Evolutionary conservation across 768 basidiomycete genomes (phyloP), one percentile per base, ranked within the genome.

Genomic region (Leccinum boreale): DNA sequence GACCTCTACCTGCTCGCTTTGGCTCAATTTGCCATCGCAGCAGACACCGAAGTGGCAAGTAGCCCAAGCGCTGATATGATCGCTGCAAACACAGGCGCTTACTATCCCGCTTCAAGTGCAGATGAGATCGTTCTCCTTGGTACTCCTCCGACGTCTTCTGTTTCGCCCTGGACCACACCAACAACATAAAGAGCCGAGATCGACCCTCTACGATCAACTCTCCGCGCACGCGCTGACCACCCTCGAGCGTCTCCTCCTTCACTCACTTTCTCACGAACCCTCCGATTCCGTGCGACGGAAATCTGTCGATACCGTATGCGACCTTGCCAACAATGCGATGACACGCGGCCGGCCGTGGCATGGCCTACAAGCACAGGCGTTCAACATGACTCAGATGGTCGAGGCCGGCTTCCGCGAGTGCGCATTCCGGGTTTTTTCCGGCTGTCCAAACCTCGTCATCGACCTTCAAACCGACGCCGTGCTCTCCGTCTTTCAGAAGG

Each of bases 61-160:
- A 50, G 11, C 46, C 53, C 47, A 28, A 23, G 3, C 21, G 24
- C 35, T 57, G 29, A 53, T 50, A 23, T 58, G 46, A 54, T 62
- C 42, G 12, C 14, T 36, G 29, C 28, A 39, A 28, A 45, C 39
- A 4, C 48, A 11, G 33, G 17, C 31, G 46, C 60, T 62, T 58
- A 65, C 60, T 23, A 5, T 55, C 31, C 23, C 42, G 24, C 54
- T 54, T 58, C 54, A 48, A 64, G 58, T 58, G 29, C 59, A 91
- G 89, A 92, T 92, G 90, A 85, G 90, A 28, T 89, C 88, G 0
- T 92, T 92, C 72, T 90, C 90, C 2, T 77, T 92, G 28, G 90
- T 93, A 10, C 82, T 92, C 29, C 81, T 92, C 28, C 84, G 91
- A 9, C 83, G 91, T 5, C 79, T 93, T 4, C 81, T 91, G 29